Evolutionary conservation across 139 green algal species (phyloP), one percentile per base, ranked within the genome.

Genomic region (Coelastrella sp.): DNA sequence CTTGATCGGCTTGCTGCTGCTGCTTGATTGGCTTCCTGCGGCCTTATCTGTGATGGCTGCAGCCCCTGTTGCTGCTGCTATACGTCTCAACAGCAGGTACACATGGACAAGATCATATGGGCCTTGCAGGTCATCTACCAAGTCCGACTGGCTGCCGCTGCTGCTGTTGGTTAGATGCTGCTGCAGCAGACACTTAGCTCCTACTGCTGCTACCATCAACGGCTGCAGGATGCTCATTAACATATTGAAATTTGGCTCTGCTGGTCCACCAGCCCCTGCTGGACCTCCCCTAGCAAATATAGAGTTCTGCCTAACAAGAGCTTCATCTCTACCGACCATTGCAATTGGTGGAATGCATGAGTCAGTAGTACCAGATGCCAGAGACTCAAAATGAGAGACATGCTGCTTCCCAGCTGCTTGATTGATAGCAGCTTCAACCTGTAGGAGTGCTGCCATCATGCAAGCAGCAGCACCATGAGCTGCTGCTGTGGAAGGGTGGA

Each of bases 371-470:
- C n/a, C 76, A 58, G 27, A n/a, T 61, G 63, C 63, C 12, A 17
- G 12, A 70, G 63, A 14, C 5, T 14, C 63, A 70, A 14, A 6
- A 17, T 17, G 12, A 22, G 6, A 6, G 4, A 70, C 3, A 4
- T 11, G 9, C 20, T n/a, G 22, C 80, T 72, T 0, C 56, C 19
- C 78, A 65, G 78, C 27, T 63, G 49, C 6, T 22, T 57, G 15
- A 0, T 56, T 22, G 27, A 56, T 20, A 56, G 81, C 81, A 74
- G 61, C 81, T 17, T 82, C 20, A 20, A 11, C 22, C 25, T 87
- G 81, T 24, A 87, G 81, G 59, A 87, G 14, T 24, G n/a, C n/a
- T 4, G n/a, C 59, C 81, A 87, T 87, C 11, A 87, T 5, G 56
- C 6, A 4, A 60, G n/a, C 81, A 76, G 81, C 81, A 20, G 7